A percentile compares a stretch with the other conserved stretches of the same genome.
Evolutionary conservation across 768 basidiomycete species (phyloP).

Genomic region (Suillus subalutaceus): DNA sequence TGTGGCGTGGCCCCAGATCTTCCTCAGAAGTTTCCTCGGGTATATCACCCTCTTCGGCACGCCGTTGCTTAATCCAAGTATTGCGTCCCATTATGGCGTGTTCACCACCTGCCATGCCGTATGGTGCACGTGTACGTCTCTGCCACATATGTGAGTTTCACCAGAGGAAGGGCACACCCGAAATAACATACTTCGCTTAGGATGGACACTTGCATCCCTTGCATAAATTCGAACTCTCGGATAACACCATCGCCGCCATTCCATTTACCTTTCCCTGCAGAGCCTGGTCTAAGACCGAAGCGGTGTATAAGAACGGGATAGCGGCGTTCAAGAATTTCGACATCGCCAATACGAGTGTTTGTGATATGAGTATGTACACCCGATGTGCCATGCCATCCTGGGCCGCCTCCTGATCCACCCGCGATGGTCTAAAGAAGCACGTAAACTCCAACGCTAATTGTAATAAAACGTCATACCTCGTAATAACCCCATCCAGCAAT

Average conservation of each 20-base stretch:
- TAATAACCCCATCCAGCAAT: conserved; percentile 90
- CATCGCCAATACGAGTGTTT: conserved; percentile 90
- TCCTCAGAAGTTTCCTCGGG: conserved; percentile 36
- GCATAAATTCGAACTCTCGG: conserved; percentile 81
- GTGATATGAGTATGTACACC: conserved; percentile 95
- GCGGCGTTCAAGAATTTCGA: conserved; percentile 90
- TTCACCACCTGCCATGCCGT: conserved; percentile 82
- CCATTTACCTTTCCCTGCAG: conserved; percentile 73
- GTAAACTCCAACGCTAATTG: conserved; percentile 14
- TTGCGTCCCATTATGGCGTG: conserved; percentile 75
- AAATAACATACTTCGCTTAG: conserved; percentile 70
- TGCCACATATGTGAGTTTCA: conserved; percentile 30
- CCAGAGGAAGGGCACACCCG: not conserved
- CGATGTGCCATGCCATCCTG: conserved; percentile 87
- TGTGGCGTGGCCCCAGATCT: conserved; percentile 48
- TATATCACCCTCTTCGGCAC: conserved; percentile 69
- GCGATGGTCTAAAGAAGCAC: conserved; percentile 73
- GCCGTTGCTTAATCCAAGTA: conserved; percentile 81
- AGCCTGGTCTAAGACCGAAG: conserved; percentile 74
- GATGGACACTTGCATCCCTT: conserved; percentile 85
- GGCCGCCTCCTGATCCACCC: conserved; percentile 91
- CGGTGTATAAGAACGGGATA: conserved; percentile 90
- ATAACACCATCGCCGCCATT: conserved; percentile 84
- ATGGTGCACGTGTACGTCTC: conserved; percentile 85
- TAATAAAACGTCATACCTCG: conserved; percentile 46